Percentiles rank a stretch among this genome's conserved stretches.
phyloP scores from a whole-genome alignment of 345 rosid species.

The Populus pruinosa region DNA sequence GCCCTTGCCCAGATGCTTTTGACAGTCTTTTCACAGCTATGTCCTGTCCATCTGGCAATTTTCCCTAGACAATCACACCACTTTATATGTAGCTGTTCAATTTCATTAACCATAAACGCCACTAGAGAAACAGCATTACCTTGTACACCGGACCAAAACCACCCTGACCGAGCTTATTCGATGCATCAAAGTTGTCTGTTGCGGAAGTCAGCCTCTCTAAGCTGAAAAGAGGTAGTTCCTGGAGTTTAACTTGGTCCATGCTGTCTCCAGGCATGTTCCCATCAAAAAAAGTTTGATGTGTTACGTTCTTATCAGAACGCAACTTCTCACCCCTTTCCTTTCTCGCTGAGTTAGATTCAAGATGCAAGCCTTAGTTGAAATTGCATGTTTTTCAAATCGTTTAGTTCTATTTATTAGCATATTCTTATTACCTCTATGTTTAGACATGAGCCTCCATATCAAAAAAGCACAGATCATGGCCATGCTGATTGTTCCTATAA shows the following conservation, averaged over 20 bases:
- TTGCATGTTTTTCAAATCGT: background rate
- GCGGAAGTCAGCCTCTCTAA: slow-evolving; percentile 9
- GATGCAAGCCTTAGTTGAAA: background rate
- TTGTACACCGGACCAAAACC: slow-evolving; percentile 26
- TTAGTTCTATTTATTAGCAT: too few relatives aligned
- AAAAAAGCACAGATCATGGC: background rate
- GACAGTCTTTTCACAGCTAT: too few relatives aligned
- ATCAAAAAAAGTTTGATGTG: background rate
- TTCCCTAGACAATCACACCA: background rate
- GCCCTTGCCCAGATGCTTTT: too few relatives aligned
- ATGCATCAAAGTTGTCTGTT: slow-evolving; percentile 7
- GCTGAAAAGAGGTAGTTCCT: slow-evolving; percentile 8
- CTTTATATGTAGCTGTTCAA: background rate
- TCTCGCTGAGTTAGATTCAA: background rate
- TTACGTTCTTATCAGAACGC: background rate
- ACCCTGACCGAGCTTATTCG: slow-evolving; percentile 22
- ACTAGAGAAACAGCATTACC: background rate
- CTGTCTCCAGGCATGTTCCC: background rate
- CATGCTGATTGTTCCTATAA: background rate
- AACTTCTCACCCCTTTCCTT: background rate
- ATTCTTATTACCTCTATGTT: background rate
- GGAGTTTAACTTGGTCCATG: background rate
- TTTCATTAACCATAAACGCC: background rate
- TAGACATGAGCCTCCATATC: background rate
- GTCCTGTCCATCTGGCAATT: too few relatives aligned